phyloP scores from a whole-genome alignment of 2,329 filamentous ascomycete genomes.

The Ophiobolus disseminans region DNA sequence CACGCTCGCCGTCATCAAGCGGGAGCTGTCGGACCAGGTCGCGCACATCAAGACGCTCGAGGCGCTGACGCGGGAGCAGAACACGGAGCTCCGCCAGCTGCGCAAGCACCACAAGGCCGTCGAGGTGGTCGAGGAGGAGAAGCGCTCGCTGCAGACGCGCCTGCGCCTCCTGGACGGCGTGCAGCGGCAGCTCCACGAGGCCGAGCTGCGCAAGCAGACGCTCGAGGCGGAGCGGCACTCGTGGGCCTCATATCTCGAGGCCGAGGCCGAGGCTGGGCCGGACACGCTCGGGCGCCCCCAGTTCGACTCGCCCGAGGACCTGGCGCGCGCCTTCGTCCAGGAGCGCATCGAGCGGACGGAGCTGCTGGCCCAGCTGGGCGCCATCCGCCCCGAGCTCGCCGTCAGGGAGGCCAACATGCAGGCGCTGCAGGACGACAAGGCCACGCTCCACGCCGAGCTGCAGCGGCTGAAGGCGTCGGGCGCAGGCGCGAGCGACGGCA shows the following conservation, averaged over 20 bases:
- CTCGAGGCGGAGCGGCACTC: conserved; percentile 86
- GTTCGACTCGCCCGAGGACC: conserved; percentile 85
- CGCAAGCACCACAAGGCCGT: conserved; percentile 85
- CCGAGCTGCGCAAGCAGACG: conserved; percentile 80
- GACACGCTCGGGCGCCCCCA: conserved; percentile 68
- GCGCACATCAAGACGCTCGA: conserved; percentile 89
- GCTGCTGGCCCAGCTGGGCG: conserved; percentile 80
- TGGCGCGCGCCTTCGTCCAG: conserved; percentile 83
- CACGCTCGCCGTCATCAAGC: conserved; percentile 82
- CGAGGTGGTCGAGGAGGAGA: conserved; percentile 94
- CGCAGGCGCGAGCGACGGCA: conserved; percentile 60
- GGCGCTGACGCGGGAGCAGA: conserved; percentile 78
- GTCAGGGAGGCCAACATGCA: conserved; percentile 80
- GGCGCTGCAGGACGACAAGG: conserved; percentile 73
- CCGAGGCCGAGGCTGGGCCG: conserved; percentile 69
- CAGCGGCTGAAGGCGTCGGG: conserved; percentile 68
- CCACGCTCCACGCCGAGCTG: conserved; percentile 69
- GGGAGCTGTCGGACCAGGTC: conserved; percentile 89
- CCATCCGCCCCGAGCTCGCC: conserved; percentile 76
- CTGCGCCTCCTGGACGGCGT: conserved; percentile 76
- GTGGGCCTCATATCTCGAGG: conserved; percentile 86
- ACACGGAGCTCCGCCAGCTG: conserved; percentile 78
- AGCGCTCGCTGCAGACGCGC: conserved; percentile 79
- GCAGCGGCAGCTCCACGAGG: conserved; percentile 78
- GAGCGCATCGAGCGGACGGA: conserved; percentile 81